Percentiles rank a stretch among this genome's conserved stretches.
Evolutionary conservation across 495 filamentous ascomycete species (phyloP).

Genomic region (Oleoguttula mirabilis): DNA sequence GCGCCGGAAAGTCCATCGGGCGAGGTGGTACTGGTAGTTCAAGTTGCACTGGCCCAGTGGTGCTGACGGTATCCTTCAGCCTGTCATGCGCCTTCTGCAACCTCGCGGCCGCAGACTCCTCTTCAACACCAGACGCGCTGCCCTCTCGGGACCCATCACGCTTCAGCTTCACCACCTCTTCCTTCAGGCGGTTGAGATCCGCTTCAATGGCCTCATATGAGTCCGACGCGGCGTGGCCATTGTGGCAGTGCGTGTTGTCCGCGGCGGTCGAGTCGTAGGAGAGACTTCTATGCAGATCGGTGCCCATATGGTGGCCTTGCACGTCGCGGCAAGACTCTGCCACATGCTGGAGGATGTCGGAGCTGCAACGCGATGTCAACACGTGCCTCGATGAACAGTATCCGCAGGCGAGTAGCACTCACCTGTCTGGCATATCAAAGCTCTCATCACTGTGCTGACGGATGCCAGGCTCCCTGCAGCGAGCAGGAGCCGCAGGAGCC

Average conservation of each 20-base stretch:
- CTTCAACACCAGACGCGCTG: neutral
- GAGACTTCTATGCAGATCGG: neutral
- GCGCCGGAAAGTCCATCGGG: too few relatives aligned
- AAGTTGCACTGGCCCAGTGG: too few relatives aligned
- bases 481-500: too few relatives aligned
- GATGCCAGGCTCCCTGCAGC: too few relatives aligned
- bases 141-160: neutral
- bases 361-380: neutral
- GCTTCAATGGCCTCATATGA: slow-evolving; percentile 8
- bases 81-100: slow-evolving; percentile 3
- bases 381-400: neutral
- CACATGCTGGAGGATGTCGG: slow-evolving; percentile 7
- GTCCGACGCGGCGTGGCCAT: neutral
- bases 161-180: slow-evolving; percentile 3
- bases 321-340: slow-evolving; percentile 3
- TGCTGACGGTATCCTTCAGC: neutral
- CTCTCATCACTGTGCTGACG: slow-evolving; percentile 6
- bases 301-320: neutral
- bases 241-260: neutral
- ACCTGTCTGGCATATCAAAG: slow-evolving; percentile 7
- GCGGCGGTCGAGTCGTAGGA: slow-evolving; percentile 2
- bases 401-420: too few relatives aligned
- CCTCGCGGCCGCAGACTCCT: neutral
- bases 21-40: too few relatives aligned
- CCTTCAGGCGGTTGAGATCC: slow-evolving; percentile 11